Conservation (phyloP, 1,139 yeast genomes). For the Debaryomyces singareniensis region DNA sequence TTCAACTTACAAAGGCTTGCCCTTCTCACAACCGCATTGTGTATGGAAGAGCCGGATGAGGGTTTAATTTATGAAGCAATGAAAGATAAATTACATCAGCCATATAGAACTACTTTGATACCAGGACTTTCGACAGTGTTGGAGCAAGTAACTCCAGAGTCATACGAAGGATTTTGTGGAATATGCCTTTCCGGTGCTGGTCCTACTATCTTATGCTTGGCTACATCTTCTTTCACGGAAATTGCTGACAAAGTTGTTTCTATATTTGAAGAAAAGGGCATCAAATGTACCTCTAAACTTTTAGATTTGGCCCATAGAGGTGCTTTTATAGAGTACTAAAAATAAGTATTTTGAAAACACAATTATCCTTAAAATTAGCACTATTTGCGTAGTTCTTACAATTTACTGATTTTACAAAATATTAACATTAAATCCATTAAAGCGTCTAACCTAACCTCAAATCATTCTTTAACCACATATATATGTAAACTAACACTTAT, state of each 20-base stretch:
- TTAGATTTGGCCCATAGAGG: conserved; percentile 87
- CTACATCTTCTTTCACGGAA: conserved; percentile 79
- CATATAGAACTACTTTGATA: conserved; percentile 81
- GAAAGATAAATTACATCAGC: conserved; percentile 97
- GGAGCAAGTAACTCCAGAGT: conserved; percentile 71
- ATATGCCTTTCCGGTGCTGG: conserved; percentile 97
- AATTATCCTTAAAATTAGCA: too few species aligned
- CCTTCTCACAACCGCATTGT: conserved; percentile 62
- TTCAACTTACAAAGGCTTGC: conserved; percentile 65
- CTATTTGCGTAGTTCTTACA: too few species aligned
- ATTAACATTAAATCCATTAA: too few species aligned
- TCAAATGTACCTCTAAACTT: conserved; percentile 74
- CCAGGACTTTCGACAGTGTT: conserved; percentile 87
- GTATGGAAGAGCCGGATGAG: conserved; percentile 75
- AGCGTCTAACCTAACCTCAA: too few species aligned
- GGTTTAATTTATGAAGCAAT: conserved; percentile 84
- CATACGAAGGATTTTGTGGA: conserved; percentile 83
- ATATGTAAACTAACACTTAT: too few species aligned
- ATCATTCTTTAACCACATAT: too few species aligned
- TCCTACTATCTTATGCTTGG: conserved; percentile 90
- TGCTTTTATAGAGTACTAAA: conserved; percentile 41
- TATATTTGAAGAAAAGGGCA: conserved; percentile 60
- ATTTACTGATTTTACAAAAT: too few species aligned
- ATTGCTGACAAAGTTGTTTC: conserved; percentile 72
- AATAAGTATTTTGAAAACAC: too few species aligned